phyloP scores from a whole-genome alignment of 106 monocot genomes.

The Apostasia shenzhenica region DNA sequence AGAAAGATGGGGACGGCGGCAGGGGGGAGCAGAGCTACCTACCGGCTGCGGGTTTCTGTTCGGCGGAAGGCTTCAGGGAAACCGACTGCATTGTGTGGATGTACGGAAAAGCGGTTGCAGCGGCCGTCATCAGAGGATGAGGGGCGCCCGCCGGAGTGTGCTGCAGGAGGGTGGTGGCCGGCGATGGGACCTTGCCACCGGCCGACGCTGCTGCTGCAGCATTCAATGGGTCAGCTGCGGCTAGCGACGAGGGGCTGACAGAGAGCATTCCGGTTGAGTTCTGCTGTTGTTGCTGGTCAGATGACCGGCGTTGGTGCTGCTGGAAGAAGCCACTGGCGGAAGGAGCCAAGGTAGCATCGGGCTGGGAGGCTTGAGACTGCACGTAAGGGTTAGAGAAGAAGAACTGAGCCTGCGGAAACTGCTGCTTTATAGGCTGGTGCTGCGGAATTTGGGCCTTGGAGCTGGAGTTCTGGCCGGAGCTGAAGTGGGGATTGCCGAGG shows the following conservation, averaged over 20 bases:
- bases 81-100: neutral
- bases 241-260: neutral
- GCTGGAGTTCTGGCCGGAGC: conserved; percentile 2
- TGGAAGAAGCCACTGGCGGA: conserved; percentile 1
- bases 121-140: neutral
- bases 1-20: too few species aligned
- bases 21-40: conserved; percentile 1
- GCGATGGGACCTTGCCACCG: neutral
- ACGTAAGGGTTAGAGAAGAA: conserved; percentile 42
- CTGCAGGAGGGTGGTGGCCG: neutral
- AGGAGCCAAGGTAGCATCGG: neutral
- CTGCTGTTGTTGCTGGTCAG: neutral
- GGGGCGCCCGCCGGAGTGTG: neutral
- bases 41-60: conserved; percentile 2
- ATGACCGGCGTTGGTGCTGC: conserved; percentile 4
- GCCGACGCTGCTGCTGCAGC: neutral
- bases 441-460: conserved; percentile 1
- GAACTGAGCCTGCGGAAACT: conserved; percentile 28
- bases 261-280: neutral
- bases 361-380: conserved; percentile 11
- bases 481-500: conserved; percentile 23
- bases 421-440: conserved; percentile 18
- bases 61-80: neutral
- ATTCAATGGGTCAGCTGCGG: conserved; percentile 1
- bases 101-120: neutral